Evolutionary conservation across 768 basidiomycete genomes (phyloP).

Genomic region (Glaciozyma martinii): DNA sequence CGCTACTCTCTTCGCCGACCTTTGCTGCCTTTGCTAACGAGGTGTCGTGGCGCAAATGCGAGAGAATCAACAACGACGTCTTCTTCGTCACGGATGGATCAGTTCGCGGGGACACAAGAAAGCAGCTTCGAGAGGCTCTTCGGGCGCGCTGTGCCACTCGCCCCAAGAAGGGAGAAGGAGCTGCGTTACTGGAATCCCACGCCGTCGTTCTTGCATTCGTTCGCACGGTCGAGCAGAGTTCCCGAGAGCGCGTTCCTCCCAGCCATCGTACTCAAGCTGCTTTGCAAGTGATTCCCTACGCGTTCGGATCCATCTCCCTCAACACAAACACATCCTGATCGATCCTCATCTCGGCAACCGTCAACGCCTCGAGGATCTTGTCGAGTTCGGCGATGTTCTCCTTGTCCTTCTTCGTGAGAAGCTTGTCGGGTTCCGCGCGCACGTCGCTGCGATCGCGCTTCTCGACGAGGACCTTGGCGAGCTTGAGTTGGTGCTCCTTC

Average conservation of each 20-base stretch:
- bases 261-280: too few relatives aligned
- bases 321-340: constrained; percentile 85
- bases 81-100: constrained; percentile 52
- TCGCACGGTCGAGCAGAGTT: too few relatives aligned
- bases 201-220: neutral
- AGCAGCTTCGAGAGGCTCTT: constrained; percentile 54
- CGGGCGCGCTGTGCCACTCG: constrained; percentile 50
- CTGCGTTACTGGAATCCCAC: too few relatives aligned
- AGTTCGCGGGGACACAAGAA: constrained; percentile 67
- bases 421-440: constrained; percentile 53
- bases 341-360: constrained; percentile 70
- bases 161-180: constrained; percentile 3
- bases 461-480: constrained; percentile 58
- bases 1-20: neutral
- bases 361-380: constrained; percentile 60
- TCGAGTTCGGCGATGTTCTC: constrained; percentile 68
- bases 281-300: neutral
- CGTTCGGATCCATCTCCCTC: constrained; percentile 48
- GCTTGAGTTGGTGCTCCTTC: constrained; percentile 62
- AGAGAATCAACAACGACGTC: constrained; percentile 72
- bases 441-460: constrained; percentile 77
- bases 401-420: constrained; percentile 66
- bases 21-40: neutral
- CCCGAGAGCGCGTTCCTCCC: too few relatives aligned
- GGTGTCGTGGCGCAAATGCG: constrained; percentile 67